Base-by-base conservation (phyloP, 1,284 basidiomycete species). In the Cutaneotrichosporon mucoides region DNA sequence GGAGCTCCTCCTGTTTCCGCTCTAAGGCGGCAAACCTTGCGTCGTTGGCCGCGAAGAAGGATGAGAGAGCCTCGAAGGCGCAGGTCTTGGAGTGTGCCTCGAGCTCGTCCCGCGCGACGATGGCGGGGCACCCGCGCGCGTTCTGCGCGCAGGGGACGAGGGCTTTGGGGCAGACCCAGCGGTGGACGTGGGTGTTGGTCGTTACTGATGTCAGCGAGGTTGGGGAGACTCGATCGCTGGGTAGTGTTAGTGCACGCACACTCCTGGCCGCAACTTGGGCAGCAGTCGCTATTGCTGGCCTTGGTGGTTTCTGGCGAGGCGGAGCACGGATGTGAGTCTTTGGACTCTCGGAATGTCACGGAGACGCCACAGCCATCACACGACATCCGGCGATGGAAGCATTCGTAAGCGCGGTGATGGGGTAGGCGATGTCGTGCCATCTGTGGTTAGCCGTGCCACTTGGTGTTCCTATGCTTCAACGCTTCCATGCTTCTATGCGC, bases 1-100 rank as follows among this genome's bases (percentile, higher is more conserved):
- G 76, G 0, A 87, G 84, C 2, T 84, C 80, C 42, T 82, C 79
- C 54, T 84, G 81, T 34, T 71, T 67, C 42, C 68, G 65, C 71
- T 80, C 66, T 73, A 69, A n/a, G 4, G 76, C 66, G 5, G 80
- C 73, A 7, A 83, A 70, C 40, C 81, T 80, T 35, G 76, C 66
- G 53, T 80, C 79, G 66, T 84, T 80, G 41, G 82, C 61, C 0
- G 78, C 66, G 61, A 88, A 83, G 75, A 86, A 87, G 11, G 81
- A 82, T 61, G 84, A 83, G 61, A 88, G 79, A 1, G 80, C 78
- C 69, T 87, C 85, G 70, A 87, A 88, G 2, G 84, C 73, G 67
- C 88, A 88, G 0, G 75, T 66, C 1, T 66, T 48, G 12, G 82
- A 65, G 66, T 88, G 87, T 9, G 75, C 60, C 13, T 72, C 53